Evolutionary conservation across 2,329 filamentous ascomycete genomes (phyloP).

Genomic region (Magnaporthiopsis rhizophila): DNA sequence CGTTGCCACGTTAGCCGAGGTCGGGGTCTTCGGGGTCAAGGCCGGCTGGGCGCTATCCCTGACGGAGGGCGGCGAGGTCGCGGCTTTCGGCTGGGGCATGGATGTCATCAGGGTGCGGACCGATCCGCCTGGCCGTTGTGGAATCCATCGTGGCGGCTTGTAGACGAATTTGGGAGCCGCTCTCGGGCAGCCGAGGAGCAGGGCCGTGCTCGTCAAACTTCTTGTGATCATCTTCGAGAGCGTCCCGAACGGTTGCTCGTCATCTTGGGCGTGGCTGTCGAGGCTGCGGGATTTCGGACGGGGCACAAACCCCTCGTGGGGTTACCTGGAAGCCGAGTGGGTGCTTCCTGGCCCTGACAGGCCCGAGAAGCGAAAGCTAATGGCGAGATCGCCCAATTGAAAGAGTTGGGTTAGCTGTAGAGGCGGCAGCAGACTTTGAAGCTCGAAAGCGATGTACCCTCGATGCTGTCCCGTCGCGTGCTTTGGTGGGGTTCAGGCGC

Average conservation of each 20-base stretch:
- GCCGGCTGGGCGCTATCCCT: too few species aligned
- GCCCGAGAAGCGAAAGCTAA: too few species aligned
- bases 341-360: neutral
- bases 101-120: neutral
- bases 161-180: neutral
- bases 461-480: too few species aligned
- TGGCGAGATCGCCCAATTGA: neutral
- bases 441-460: too few species aligned
- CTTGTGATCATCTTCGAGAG: neutral
- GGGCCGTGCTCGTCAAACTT: neutral
- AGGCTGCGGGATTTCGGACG: neutral
- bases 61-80: too few species aligned
- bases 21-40: too few species aligned
- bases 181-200: neutral
- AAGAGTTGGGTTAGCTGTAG: neutral
- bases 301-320: neutral
- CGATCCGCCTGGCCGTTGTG: neutral
- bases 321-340: too few species aligned
- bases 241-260: neutral
- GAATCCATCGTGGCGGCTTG: neutral
- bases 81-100: neutral
- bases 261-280: neutral
- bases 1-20: too few species aligned
- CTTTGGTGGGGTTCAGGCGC: neutral
- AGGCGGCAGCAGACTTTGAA: neutral